phyloP scores from a whole-genome alignment of 306 rosid genomes.

The Pueraria montana region DNA sequence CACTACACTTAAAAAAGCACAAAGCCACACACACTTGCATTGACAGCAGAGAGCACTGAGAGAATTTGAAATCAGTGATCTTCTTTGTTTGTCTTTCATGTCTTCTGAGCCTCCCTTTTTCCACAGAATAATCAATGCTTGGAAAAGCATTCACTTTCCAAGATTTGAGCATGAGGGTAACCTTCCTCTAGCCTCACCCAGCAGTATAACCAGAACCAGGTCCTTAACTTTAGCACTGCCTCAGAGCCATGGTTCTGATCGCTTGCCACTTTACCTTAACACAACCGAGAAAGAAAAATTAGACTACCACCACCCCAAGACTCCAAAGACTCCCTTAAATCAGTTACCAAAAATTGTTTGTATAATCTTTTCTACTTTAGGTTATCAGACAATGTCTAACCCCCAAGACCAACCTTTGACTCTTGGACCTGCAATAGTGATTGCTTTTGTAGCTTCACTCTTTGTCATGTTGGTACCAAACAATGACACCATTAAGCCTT shows the following conservation, averaged over 20 bases:
- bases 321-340: background rate
- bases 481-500: background rate
- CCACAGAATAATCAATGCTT: background rate
- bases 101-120: background rate
- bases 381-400: background rate
- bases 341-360: background rate
- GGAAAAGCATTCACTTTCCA: background rate
- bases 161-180: background rate
- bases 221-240: background rate
- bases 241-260: background rate
- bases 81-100: constrained; percentile 14
- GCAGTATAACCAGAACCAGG: constrained; percentile 13
- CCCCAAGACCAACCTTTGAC: background rate
- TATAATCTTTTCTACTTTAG: constrained; percentile 25
- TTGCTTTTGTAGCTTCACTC: constrained; percentile 42
- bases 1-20: background rate
- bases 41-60: background rate
- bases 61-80: background rate
- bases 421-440: constrained; percentile 15
- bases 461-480: constrained; percentile 15
- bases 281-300: background rate
- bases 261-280: background rate
- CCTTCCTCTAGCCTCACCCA: background rate
- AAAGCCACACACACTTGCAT: background rate
- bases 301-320: background rate